These are phyloP conservation scores for Perilla frutescens DNA, from an alignment of 257 asterid species.

Conservation along the genomic window DNA sequence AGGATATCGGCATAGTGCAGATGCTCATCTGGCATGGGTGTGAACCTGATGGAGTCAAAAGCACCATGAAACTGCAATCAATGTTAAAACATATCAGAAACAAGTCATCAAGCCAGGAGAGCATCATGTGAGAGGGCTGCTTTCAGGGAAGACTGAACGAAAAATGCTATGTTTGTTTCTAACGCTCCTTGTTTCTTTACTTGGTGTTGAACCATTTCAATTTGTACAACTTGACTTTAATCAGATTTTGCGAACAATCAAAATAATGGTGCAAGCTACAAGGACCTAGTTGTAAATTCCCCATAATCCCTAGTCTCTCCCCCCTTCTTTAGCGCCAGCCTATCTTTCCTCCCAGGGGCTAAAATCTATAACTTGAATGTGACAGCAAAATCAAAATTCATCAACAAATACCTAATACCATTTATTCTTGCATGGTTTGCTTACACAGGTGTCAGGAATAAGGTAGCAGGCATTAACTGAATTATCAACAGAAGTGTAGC, in stretches of 20 bases:
- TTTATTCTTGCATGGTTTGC: not conserved
- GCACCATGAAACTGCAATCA: constrained; percentile 50
- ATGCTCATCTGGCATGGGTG: constrained; percentile 74
- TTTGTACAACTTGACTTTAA: too few species aligned
- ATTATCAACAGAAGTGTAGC: not conserved
- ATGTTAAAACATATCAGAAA: constrained; percentile 13
- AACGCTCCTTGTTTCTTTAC: too few species aligned
- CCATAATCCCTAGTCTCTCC: too few species aligned
- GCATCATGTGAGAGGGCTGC: not conserved
- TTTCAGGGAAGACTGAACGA: too few species aligned
- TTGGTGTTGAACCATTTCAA: too few species aligned
- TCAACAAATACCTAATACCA: not conserved
- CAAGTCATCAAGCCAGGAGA: constrained; percentile 4
- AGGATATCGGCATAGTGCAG: constrained; percentile 64
- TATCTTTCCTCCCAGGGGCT: not conserved
- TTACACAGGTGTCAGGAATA: too few species aligned
- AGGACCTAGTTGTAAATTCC: too few species aligned
- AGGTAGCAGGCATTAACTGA: not conserved
- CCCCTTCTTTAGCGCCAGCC: too few species aligned
- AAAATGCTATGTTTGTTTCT: too few species aligned
- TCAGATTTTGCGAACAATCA: too few species aligned
- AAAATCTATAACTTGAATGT: not conserved
- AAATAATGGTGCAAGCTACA: too few species aligned
- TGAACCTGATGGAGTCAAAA: constrained; percentile 49
- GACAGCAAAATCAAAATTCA: not conserved